Base-by-base conservation (phyloP, 2,329 filamentous ascomycete species). In the Pyrenophora seminiperda region DNA sequence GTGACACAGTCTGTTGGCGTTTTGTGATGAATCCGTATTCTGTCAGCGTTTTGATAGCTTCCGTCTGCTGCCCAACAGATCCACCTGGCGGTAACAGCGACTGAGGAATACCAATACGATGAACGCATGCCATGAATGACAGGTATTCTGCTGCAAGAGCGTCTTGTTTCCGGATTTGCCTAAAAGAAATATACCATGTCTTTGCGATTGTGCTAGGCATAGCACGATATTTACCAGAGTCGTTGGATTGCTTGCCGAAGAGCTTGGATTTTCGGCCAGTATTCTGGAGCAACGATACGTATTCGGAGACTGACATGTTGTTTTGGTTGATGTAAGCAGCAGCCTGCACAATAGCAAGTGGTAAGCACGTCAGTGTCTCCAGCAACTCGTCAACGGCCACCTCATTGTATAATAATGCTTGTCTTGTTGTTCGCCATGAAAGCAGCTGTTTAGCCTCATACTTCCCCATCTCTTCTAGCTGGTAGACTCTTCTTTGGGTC, bases 181-280 rank as follows among this genome's bases (percentile, higher is more conserved):
- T 50, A 39, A 76, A 75, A 11, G 71, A 73, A 20, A 75, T 67
- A 4, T 69, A 53, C 72, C 67, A 76, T 18, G 71, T 75, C 9
- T 59, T 70, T 6, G 65, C 64, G 20, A 76, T 61, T 7, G 73
- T 57, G 47, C 71, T 74, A 34, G 66, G 54, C 9, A 63, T 58
- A 7, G 64, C 56, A 4, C 39, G 41, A 45, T 74, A 71, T 37
- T 68, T 61, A 15, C 52, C 50, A 22, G 50, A 20, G 53, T 75
- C 72, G 30, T 65, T 54, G 38, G 74, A 74, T 15, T 66, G 61
- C 55, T 61, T 42, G 39, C 56, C 70, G 5, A 74, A 52, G 15
- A 75, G 52, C 5, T 70, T 58, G 7, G 56, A 41, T 19, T 69
- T 60, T 18, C 59, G 45, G 36, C 66, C 65, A 30, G 59, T 47